Evolutionary conservation across 192 early-diverging fungal species (phyloP).

Genomic region (Chytriomyces sp.): DNA sequence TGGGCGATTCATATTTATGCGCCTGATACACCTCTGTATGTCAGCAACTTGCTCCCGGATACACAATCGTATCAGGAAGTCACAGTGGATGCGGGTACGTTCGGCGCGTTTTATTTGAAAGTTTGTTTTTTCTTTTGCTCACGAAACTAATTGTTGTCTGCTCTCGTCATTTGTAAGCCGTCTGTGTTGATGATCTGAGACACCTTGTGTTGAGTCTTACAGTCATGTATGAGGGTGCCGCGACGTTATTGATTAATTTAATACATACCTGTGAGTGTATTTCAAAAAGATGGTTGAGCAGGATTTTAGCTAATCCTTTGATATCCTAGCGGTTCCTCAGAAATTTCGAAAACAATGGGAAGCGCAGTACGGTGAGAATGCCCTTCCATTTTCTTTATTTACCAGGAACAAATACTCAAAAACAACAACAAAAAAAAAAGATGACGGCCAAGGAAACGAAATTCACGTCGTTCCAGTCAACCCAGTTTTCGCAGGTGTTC

Average conservation of each 20-base stretch:
- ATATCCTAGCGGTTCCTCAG: conserved; percentile 53
- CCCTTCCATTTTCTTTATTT: not conserved
- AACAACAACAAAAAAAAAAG: not conserved
- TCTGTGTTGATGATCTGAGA: conserved; percentile 51
- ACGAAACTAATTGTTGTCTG: not conserved
- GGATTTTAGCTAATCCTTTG: not conserved
- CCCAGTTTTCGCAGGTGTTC: conserved; percentile 60
- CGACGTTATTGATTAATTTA: conserved; percentile 69
- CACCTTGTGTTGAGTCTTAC: conserved; percentile 41
- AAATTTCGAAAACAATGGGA: conserved; percentile 60
- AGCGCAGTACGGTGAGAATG: conserved; percentile 62
- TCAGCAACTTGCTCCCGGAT: conserved; percentile 66
- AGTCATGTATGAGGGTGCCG: conserved; percentile 49
- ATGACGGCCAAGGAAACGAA: conserved; percentile 71
- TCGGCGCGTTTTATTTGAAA: no score
- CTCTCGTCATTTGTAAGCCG: not conserved
- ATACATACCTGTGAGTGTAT: conserved; percentile 49
- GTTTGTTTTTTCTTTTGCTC: not conserved
- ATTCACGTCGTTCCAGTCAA: conserved; percentile 61
- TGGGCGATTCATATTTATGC: conserved; percentile 72
- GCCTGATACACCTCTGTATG: conserved; percentile 61
- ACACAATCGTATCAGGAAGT: conserved; percentile 66
- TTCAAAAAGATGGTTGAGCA: not conserved
- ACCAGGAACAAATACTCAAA: conserved; percentile 18
- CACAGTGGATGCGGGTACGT: conserved; percentile 20